Evolutionary conservation across 345 rosid species (phyloP).

Genomic region (Viola odorata): DNA sequence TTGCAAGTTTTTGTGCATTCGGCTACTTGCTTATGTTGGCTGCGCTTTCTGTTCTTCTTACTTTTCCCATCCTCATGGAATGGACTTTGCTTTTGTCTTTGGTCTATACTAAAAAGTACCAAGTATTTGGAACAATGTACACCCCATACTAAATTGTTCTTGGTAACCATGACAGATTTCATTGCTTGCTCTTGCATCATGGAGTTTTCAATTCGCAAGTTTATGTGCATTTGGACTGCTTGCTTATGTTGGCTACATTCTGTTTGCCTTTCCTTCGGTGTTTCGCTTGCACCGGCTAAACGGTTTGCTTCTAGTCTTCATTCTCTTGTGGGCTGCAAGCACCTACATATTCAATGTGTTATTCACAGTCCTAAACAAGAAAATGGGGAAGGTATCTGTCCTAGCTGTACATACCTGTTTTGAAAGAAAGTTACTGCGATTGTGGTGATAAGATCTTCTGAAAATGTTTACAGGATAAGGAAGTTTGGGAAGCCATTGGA

Average conservation of each 20-base stretch:
- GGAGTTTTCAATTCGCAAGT: slow-evolving; percentile 48
- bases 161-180: slow-evolving; percentile 28
- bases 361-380: slow-evolving; percentile 27
- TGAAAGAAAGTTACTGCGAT: not conserved
- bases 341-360: slow-evolving; percentile 48
- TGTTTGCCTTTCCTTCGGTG: slow-evolving; percentile 41
- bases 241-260: slow-evolving; percentile 43
- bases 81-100: no score
- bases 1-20: slow-evolving; percentile 44
- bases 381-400: slow-evolving; percentile 27
- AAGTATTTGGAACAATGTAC: no score
- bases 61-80: no score
- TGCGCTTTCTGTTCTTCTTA: slow-evolving; percentile 31
- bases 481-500: slow-evolving; percentile 43
- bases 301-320: slow-evolving; percentile 43
- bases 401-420: not conserved
- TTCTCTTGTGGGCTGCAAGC: slow-evolving; percentile 44
- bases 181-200: slow-evolving; percentile 37
- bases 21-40: slow-evolving; percentile 45
- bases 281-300: slow-evolving; percentile 36
- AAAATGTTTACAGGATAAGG: slow-evolving; percentile 34
- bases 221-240: slow-evolving; percentile 43
- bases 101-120: no score
- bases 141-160: not conserved
- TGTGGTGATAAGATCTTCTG: not conserved